These are phyloP conservation scores for Papiliotrema flavescens DNA, from an alignment of 1,284 basidiomycete species.

Conservation along the genomic window DNA sequence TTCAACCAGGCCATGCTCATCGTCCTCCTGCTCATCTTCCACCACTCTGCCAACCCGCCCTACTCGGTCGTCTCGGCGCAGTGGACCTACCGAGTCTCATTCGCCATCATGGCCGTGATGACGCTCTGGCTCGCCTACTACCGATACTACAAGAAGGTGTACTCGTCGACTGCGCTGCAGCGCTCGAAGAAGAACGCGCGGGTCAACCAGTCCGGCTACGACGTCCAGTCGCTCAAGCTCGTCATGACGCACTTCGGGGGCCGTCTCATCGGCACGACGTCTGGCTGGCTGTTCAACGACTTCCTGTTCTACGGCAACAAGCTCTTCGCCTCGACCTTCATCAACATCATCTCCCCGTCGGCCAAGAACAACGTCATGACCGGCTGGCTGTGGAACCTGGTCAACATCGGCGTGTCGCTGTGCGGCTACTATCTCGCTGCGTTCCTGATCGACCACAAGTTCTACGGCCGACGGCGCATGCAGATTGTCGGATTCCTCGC, in stretches of 20 bases:
- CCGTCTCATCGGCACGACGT: slow-evolving; percentile 53
- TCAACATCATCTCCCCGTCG: slow-evolving; percentile 52
- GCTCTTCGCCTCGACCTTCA: slow-evolving; percentile 51
- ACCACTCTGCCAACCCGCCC: slow-evolving; percentile 45
- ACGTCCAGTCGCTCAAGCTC: slow-evolving; percentile 52
- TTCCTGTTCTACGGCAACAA: slow-evolving; percentile 54
- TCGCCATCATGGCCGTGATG: slow-evolving; percentile 53
- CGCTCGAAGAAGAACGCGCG: slow-evolving; percentile 51
- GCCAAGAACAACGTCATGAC: slow-evolving; percentile 45
- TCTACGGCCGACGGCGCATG: slow-evolving; percentile 51
- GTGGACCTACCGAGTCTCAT: slow-evolving; percentile 56
- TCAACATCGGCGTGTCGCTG: slow-evolving; percentile 52
- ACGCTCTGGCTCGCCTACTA: slow-evolving; percentile 56
- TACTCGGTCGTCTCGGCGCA: slow-evolving; percentile 52
- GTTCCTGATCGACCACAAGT: slow-evolving; percentile 57
- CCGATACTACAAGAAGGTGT: slow-evolving; percentile 53
- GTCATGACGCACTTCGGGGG: slow-evolving; percentile 54
- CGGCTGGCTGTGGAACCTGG: slow-evolving; percentile 55
- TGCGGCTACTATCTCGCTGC: slow-evolving; percentile 56
- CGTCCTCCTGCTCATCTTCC: slow-evolving; percentile 55
- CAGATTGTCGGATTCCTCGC: slow-evolving; percentile 54
- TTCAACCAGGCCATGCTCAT: slow-evolving; percentile 56
- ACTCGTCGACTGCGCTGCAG: slow-evolving; percentile 45
- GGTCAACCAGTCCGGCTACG: slow-evolving; percentile 55
- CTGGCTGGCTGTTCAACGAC: slow-evolving; percentile 55